phyloP scores from a whole-genome alignment of 129 eudicot species.

The Arctium minus region DNA sequence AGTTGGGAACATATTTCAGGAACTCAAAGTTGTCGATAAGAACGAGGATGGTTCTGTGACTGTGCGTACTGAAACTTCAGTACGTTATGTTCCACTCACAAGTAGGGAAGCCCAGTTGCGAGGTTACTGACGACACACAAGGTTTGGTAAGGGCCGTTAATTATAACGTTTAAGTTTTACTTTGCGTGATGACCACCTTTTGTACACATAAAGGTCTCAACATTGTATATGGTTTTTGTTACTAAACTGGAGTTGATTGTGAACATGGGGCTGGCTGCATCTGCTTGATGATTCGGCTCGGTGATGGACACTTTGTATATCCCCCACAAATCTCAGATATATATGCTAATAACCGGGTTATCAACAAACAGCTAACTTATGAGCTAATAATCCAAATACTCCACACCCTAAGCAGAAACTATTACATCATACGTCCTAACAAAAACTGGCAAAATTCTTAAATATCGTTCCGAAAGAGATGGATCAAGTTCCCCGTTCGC shows the following conservation, averaged over 20 bases:
- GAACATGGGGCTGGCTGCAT: background rate
- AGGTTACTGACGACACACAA: constrained; percentile 28
- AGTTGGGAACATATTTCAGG: constrained; percentile 84
- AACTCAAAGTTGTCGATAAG: constrained; percentile 82
- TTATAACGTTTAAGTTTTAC: background rate
- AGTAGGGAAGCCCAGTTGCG: constrained; percentile 86
- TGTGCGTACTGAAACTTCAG: constrained; percentile 74
- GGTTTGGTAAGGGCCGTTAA: background rate
- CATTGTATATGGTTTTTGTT: background rate
- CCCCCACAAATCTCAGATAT: too few species aligned
- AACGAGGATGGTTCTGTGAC: constrained; percentile 63
- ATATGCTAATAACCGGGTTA: too few species aligned
- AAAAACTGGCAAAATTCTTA: background rate
- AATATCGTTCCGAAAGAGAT: background rate
- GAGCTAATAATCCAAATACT: too few species aligned
- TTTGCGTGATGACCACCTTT: background rate
- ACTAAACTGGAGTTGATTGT: background rate
- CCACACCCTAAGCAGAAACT: background rate
- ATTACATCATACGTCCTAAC: background rate
- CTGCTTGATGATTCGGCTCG: background rate
- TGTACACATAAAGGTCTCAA: constrained; percentile 1
- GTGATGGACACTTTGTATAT: too few species aligned
- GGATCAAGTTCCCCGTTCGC: background rate
- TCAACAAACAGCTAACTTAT: too few species aligned
- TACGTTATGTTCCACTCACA: constrained; percentile 89